These are phyloP conservation scores for Suillus bovinus DNA, from an alignment of 768 basidiomycete species.

Conservation along the genomic window DNA sequence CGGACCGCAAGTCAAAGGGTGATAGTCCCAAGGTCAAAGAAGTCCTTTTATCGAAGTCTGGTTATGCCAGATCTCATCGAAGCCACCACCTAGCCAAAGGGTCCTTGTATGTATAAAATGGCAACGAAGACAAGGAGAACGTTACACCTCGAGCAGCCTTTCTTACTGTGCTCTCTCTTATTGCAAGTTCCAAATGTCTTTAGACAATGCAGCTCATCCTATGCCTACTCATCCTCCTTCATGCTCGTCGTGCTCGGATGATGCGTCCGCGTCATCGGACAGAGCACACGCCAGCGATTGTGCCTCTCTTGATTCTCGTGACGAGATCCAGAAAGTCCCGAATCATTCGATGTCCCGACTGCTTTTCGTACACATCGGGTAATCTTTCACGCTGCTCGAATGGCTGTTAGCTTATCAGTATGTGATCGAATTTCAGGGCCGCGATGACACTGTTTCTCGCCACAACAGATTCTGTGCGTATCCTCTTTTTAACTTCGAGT, in stretches of 20 bases:
- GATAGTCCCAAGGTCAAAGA: constrained; percentile 16
- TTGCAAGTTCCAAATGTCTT: constrained; percentile 3
- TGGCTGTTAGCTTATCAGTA: constrained; percentile 16
- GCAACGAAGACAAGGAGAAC: constrained; percentile 8
- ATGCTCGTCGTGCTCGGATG: constrained; percentile 19
- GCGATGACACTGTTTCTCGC: constrained; percentile 82
- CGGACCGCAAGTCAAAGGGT: constrained; percentile 19
- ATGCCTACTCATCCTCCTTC: constrained; percentile 8
- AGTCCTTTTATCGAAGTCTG: constrained; percentile 9
- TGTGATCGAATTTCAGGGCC: constrained; percentile 45
- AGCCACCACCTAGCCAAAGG: constrained; percentile 19
- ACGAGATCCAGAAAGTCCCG: constrained; percentile 16
- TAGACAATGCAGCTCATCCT: neutral
- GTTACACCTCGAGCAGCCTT: constrained; percentile 8
- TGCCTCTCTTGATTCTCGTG: constrained; percentile 22
- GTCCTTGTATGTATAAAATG: constrained; percentile 32
- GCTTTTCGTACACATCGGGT: constrained; percentile 72
- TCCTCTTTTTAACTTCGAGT: constrained; percentile 6
- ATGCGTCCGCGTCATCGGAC: constrained; percentile 16
- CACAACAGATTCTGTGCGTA: constrained; percentile 78
- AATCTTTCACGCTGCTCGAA: constrained; percentile 13
- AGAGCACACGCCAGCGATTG: constrained; percentile 22
- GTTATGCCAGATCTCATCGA: constrained; percentile 17
- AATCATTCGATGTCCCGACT: constrained; percentile 55
- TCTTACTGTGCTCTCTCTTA: constrained; percentile 1